Percentiles rank a stretch among this genome's conserved stretches.
These are phyloP conservation scores for Prunella vulgaris DNA, from an alignment of 257 asterid genomes.

Conservation along the genomic window DNA sequence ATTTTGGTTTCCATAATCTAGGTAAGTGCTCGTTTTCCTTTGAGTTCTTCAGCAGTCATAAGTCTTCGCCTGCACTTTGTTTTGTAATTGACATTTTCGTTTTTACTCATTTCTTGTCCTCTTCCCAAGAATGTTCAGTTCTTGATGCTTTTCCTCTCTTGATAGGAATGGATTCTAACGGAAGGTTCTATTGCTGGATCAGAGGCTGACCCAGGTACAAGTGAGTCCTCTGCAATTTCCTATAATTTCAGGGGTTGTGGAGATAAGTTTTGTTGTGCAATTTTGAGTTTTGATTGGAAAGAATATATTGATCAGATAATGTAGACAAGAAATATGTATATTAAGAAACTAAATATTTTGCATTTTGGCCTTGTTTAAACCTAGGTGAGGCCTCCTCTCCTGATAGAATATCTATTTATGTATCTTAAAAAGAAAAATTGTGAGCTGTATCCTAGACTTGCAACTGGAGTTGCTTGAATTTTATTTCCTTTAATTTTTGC, in stretches of 20 bases:
- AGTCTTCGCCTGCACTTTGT: not conserved
- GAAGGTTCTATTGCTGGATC: not conserved
- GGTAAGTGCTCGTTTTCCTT: not conserved
- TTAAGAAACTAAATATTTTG: not conserved
- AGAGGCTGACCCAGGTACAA: not conserved
- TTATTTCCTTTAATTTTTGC: not conserved
- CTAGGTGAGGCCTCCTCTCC: not conserved
- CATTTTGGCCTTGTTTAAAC: not conserved
- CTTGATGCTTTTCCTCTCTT: not conserved
- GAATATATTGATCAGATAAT: not conserved
- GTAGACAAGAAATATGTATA: slow-evolving; percentile 3
- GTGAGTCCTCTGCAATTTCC: not conserved
- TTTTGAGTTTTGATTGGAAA: slow-evolving; percentile 2
- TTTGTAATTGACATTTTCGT: not conserved
- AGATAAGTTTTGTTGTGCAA: not conserved
- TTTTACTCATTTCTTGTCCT: not conserved
- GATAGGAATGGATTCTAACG: slow-evolving; percentile 2
- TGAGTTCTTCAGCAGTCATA: not conserved
- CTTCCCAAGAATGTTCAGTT: not conserved
- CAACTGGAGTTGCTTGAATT: not conserved
- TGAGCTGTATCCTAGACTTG: not conserved
- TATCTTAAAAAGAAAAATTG: not conserved
- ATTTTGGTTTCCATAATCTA: not conserved
- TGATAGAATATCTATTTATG: not conserved
- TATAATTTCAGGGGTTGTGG: not conserved